Conservation (phyloP, 108 stramenopile species). For the Conticribra weissflogii region DNA sequence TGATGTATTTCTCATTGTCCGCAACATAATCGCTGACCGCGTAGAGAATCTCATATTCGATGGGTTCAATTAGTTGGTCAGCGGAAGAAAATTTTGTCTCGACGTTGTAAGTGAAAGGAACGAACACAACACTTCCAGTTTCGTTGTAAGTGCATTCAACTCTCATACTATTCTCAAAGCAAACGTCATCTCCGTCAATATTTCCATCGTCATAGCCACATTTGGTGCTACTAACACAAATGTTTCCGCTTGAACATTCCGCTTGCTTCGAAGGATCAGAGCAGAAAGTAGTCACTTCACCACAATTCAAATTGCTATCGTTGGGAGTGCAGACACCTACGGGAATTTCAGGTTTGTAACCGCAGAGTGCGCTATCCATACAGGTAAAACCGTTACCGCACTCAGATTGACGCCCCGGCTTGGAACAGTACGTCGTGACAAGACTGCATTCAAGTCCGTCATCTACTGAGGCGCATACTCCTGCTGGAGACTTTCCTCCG, state of each 20-base stretch:
- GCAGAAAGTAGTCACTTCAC: slow-evolving; percentile 8
- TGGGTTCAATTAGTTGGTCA: slow-evolving; percentile 4
- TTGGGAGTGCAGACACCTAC: slow-evolving; percentile 1
- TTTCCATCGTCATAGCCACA: slow-evolving; percentile 19
- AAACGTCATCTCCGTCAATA: slow-evolving; percentile 14
- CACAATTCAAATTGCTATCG: slow-evolving; percentile 3
- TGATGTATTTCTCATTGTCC: slow-evolving; percentile 1
- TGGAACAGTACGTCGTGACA: slow-evolving; percentile 7
- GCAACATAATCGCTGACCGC: slow-evolving; percentile 11
- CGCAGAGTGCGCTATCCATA: slow-evolving; percentile 6
- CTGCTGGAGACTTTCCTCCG: not conserved
- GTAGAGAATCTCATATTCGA: slow-evolving; percentile 31
- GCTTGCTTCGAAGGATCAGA: not conserved
- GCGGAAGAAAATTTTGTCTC: slow-evolving; percentile 20
- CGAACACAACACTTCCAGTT: slow-evolving; percentile 4
- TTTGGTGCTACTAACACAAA: not conserved
- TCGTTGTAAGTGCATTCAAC: not conserved
- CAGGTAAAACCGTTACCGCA: slow-evolving; percentile 2
- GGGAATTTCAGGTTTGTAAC: not conserved
- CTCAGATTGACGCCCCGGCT: not conserved
- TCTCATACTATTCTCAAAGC: slow-evolving; percentile 9
- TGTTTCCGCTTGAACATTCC: slow-evolving; percentile 11
- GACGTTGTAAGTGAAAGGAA: slow-evolving; percentile 34
- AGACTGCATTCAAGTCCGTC: slow-evolving; percentile 7
- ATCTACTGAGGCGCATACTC: not conserved